These are phyloP conservation scores for Kwoniella pini DNA, from an alignment of 768 basidiomycete species.

Conservation along the genomic window DNA sequence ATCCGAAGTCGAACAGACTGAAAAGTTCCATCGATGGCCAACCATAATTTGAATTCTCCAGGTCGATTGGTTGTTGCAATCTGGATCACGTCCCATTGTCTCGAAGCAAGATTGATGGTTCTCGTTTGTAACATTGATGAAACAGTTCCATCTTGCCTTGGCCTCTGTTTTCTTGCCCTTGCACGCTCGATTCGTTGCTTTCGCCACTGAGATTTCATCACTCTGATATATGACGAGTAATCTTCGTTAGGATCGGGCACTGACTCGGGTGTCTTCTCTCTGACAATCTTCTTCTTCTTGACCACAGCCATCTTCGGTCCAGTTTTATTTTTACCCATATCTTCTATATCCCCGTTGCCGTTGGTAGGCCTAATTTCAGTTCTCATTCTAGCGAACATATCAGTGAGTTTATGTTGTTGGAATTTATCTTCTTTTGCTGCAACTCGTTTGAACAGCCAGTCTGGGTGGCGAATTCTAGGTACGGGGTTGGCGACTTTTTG, in stretches of 20 bases:
- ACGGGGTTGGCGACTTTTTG: constrained; percentile 97
- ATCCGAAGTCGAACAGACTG: constrained; percentile 80
- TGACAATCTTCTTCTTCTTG: constrained; percentile 58
- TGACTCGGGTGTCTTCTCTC: constrained; percentile 47
- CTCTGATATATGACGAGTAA: constrained; percentile 76
- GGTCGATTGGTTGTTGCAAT: constrained; percentile 69
- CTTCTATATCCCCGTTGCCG: constrained; percentile 64
- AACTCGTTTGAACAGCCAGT: constrained; percentile 92
- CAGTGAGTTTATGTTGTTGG: constrained; percentile 95
- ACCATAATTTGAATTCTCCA: constrained; percentile 86
- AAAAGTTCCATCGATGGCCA: constrained; percentile 75
- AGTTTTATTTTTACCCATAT: constrained; percentile 54
- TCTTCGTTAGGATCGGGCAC: constrained; percentile 66
- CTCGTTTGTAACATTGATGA: constrained; percentile 73
- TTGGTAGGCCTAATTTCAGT: constrained; percentile 16
- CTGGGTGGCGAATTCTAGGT: constrained; percentile 90
- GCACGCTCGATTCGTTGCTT: constrained; percentile 60
- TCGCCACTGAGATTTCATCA: constrained; percentile 77
- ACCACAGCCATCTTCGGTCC: constrained; percentile 56
- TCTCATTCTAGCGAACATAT: constrained; percentile 70
- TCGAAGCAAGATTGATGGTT: constrained; percentile 59
- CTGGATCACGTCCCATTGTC: constrained; percentile 90
- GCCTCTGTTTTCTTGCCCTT: constrained; percentile 34
- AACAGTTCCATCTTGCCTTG: constrained; percentile 55
- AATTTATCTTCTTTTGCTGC: constrained; percentile 90